These are phyloP conservation scores for Penicillium oxalicum DNA, from an alignment of 2,329 filamentous ascomycete genomes.

Conservation along the genomic window DNA sequence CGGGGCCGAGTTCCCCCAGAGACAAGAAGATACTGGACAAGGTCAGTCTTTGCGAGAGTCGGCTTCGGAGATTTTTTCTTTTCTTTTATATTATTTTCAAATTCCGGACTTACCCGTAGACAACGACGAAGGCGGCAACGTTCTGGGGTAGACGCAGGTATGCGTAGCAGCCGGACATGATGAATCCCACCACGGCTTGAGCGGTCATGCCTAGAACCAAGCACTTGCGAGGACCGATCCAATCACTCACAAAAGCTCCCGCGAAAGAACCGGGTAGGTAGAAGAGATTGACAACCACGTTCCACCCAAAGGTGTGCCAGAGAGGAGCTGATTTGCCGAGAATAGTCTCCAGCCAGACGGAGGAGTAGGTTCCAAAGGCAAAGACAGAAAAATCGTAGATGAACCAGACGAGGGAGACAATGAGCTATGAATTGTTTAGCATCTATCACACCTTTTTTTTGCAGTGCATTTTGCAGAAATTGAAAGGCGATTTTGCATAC, in stretches of 20 bases:
- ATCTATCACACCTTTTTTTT: constrained; percentile 9
- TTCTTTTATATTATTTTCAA: too few relatives aligned
- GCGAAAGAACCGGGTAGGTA: constrained; percentile 77
- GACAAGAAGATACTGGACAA: constrained; percentile 59
- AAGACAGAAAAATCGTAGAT: constrained; percentile 82
- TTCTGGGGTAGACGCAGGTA: constrained; percentile 61
- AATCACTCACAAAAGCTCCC: constrained; percentile 72
- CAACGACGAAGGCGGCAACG: constrained; percentile 69
- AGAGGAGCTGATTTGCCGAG: constrained; percentile 56
- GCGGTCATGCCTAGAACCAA: constrained; percentile 63
- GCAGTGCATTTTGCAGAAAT: too few relatives aligned
- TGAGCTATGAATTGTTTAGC: constrained; percentile 47
- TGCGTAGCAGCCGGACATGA: constrained; percentile 76
- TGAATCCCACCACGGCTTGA: constrained; percentile 76
- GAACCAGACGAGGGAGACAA: constrained; percentile 76
- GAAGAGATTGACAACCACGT: constrained; percentile 80
- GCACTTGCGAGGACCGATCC: constrained; percentile 69
- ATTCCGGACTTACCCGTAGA: constrained; percentile 53
- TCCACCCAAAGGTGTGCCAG: constrained; percentile 80
- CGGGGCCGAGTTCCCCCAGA: constrained; percentile 75
- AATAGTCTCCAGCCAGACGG: constrained; percentile 54
- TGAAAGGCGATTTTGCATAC: too few relatives aligned
- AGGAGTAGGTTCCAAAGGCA: constrained; percentile 79
- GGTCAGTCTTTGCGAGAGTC: too few relatives aligned
- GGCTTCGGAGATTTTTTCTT: too few relatives aligned